These are phyloP conservation scores for Rhizoctonia solani DNA, from an alignment of 1,284 basidiomycete genomes.

Conservation along the genomic window DNA sequence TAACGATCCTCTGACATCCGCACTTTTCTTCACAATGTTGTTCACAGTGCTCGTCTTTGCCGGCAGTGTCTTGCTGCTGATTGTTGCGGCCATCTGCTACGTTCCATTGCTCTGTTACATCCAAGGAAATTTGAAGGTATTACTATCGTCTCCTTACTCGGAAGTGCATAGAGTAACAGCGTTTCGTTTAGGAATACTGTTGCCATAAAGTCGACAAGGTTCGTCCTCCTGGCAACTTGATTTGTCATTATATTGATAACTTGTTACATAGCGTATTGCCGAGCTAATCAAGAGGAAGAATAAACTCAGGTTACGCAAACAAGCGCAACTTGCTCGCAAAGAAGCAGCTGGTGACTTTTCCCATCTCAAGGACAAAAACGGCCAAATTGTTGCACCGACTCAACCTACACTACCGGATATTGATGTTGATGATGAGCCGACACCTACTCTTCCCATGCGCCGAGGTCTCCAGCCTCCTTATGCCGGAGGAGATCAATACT, in stretches of 20 bases:
- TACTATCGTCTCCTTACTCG: conserved; percentile 13
- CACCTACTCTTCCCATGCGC: conserved; percentile 5
- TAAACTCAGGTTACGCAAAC: conserved; percentile 81
- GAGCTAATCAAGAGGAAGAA: conserved; percentile 92
- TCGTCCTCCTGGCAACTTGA: conserved; percentile 36
- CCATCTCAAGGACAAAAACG: conserved; percentile 92
- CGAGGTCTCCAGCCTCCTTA: conserved; percentile 5
- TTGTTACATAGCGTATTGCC: conserved; percentile 73
- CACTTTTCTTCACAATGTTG: conserved; percentile 84
- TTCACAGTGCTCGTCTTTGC: conserved; percentile 90
- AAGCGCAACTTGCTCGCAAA: conserved; percentile 83
- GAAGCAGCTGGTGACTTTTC: conserved; percentile 89
- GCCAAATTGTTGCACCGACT: conserved; percentile 84
- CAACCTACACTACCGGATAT: conserved; percentile 96
- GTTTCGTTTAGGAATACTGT: conserved; percentile 78
- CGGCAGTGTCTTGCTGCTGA: conserved; percentile 79
- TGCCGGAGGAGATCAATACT: conserved; percentile 6
- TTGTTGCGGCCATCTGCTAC: conserved; percentile 86
- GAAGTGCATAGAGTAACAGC: background rate
- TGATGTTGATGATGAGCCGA: conserved; percentile 73
- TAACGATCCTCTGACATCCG: conserved; percentile 74
- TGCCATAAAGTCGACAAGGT: conserved; percentile 99
- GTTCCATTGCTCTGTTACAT: conserved; percentile 93
- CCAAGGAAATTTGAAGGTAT: conserved; percentile 90
- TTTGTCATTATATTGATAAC: background rate